Percentiles rank a stretch among this genome's conserved stretches.
phyloP scores from a whole-genome alignment of 2,329 filamentous ascomycete genomes.

The Immersiporthe knoxdaviesiana region DNA sequence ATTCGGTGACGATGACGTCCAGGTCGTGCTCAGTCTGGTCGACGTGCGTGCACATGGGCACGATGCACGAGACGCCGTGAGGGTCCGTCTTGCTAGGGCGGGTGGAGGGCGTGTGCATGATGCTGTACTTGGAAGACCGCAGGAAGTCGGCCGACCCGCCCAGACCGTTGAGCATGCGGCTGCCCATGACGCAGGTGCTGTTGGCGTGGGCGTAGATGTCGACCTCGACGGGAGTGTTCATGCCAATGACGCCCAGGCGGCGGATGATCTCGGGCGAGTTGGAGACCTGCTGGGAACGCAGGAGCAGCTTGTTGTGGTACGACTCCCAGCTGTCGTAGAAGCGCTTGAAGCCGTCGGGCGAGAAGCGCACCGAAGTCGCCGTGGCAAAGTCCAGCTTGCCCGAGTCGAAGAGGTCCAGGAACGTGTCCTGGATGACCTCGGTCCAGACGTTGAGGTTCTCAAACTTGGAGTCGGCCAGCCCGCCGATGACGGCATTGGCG shows the following conservation, averaged over 20 bases:
- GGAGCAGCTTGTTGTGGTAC: conserved; percentile 80
- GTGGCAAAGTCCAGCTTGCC: conserved; percentile 88
- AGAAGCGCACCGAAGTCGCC: conserved; percentile 88
- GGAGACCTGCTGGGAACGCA: conserved; percentile 85
- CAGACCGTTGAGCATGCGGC: conserved; percentile 83
- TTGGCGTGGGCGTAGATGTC: conserved; percentile 96
- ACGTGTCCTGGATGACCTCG: conserved; percentile 86
- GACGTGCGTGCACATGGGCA: conserved; percentile 91
- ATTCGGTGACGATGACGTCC: conserved; percentile 78
- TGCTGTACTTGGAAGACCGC: conserved; percentile 77
- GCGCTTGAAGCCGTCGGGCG: conserved; percentile 85
- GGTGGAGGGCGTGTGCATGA: conserved; percentile 90
- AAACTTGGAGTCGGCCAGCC: conserved; percentile 80
- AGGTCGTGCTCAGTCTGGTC: conserved; percentile 94
- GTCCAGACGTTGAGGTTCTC: conserved; percentile 91
- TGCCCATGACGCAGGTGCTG: conserved; percentile 86
- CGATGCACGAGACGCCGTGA: conserved; percentile 80
- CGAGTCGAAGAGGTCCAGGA: conserved; percentile 89
- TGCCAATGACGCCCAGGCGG: conserved; percentile 83
- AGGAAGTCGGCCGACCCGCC: conserved; percentile 84
- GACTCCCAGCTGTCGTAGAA: conserved; percentile 86
- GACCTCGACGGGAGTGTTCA: conserved; percentile 94
- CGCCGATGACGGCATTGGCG: conserved; percentile 87
- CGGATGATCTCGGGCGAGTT: conserved; percentile 92
- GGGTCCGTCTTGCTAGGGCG: conserved; percentile 83